Base-by-base conservation (phyloP, 1,139 yeast genomes). In the Scheffersomyces stambukii region DNA sequence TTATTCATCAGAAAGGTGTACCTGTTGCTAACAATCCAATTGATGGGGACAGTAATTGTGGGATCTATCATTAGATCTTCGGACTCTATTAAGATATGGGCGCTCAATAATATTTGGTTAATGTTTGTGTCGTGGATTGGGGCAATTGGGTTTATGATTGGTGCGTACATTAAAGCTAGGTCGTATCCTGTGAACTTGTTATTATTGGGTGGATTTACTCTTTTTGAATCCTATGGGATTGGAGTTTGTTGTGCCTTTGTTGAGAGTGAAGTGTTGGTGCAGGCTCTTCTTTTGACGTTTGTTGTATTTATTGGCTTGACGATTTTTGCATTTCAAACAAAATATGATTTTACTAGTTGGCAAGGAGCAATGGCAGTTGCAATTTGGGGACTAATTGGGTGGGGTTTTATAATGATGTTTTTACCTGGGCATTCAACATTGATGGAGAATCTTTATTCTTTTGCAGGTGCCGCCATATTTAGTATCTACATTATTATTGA, bases 1-100 rank as follows among this genome's bases (percentile, higher is more conserved):
- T 69, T 80, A 50, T 86, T 86, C 48, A 61, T 84, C 40, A 70
- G 89, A 38, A 83, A 82, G 49, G 96, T 86, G 8, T 86, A 86
- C 54, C 64, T 88, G 3, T 68, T 86, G 33, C 66, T 86, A 29
- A 59, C 80, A 4, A 57, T 71, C 3, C 96, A 86, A 53, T 52
- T 86, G 27, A 51, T 78, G 27, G 57, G 66, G 22, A 83, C 95
- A 0, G 67, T 80, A 13, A 57, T 68, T 9, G 73, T 79, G 13
- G 84, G 91, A 5, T 61, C 67, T 16, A 44, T 73, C 19, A 74
- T 84, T 25, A 56, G 73, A 19, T 52, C 68, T 34, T 69, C 71
- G 41, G 60, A 64, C 2, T 32, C 62, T 1, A 54, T 81, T 26
- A 74, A 71, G 38, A 42, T 48, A 14, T 85, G 88, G 79, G 73